Percentiles rank a stretch among this genome's conserved stretches.
Conservation (phyloP, 805 yeast genomes). For the Wickerhamomyces hampshirensis region DNA sequence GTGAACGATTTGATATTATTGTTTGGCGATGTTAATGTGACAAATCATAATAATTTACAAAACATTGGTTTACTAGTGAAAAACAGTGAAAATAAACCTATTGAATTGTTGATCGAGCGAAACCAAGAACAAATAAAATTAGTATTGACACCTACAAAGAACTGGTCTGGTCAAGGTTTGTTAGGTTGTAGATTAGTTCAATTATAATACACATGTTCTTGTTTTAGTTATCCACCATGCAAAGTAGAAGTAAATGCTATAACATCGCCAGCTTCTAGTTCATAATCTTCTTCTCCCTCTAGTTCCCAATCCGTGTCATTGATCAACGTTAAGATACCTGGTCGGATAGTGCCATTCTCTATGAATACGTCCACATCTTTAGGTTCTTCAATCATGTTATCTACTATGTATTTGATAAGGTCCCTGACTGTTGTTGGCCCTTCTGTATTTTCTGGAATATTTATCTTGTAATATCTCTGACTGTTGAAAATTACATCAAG, state of each 20-base stretch:
- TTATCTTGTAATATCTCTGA: conserved; percentile 47
- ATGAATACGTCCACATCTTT: conserved; percentile 70
- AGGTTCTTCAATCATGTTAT: conserved; percentile 50
- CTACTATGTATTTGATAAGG: conserved; percentile 50
- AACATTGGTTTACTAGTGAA: conserved; percentile 41
- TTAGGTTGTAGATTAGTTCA: conserved; percentile 21
- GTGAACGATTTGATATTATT: conserved; percentile 39
- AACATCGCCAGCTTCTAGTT: conserved; percentile 69
- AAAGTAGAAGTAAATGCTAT: conserved; percentile 88
- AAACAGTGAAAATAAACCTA: conserved; percentile 31
- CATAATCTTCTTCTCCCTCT: conserved; percentile 82
- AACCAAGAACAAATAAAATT: conserved; percentile 3
- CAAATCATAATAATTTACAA: conserved; percentile 48
- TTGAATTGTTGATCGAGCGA: conserved; percentile 1
- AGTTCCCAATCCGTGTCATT: conserved; percentile 97
- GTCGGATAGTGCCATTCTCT: conserved; percentile 78
- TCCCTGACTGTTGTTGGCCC: conserved; percentile 36
- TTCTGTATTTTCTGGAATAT: conserved; percentile 32
- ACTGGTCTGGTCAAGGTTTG: conserved; percentile 28
- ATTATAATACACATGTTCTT: conserved; percentile 53
- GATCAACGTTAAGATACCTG: conserved; percentile 87
- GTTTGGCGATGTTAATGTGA: conserved; percentile 51
- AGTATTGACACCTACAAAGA: conserved; percentile 8
- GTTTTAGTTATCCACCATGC: conserved; percentile 73
- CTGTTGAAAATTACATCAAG: conserved; percentile 72